A percentile compares a stretch with the other conserved stretches of the same genome.
Conservation (phyloP, 257 asterid genomes). For the Plantago ovata region DNA sequence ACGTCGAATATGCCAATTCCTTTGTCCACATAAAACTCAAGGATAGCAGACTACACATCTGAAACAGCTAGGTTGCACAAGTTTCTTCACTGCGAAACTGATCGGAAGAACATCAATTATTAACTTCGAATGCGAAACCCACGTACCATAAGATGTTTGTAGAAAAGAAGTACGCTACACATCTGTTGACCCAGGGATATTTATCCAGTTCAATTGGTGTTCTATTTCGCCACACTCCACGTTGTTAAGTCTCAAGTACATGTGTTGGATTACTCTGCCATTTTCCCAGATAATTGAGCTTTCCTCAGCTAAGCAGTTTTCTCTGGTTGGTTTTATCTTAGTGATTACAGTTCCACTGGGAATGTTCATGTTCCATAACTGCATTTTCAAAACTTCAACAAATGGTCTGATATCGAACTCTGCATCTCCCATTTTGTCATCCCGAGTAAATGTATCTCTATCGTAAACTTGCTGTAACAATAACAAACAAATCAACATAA, state of each 20-base stretch:
- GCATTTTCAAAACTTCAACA: conserved; percentile 40
- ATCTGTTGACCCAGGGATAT: conserved; percentile 34
- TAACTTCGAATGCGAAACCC: too few relatives aligned
- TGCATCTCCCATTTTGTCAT: conserved; percentile 68
- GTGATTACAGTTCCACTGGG: conserved; percentile 49
- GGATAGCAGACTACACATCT: too few relatives aligned
- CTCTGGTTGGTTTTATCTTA: conserved; percentile 32
- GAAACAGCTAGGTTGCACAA: too few relatives aligned
- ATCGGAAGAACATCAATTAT: too few relatives aligned
- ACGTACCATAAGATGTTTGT: too few relatives aligned
- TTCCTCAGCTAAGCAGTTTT: conserved; percentile 56
- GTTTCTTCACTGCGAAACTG: too few relatives aligned
- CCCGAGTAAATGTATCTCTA: conserved; percentile 58
- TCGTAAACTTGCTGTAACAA: conserved; percentile 52
- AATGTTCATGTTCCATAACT: conserved; percentile 11
- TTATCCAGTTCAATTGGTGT: conserved; percentile 57
- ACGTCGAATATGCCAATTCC: too few relatives aligned
- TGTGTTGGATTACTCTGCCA: conserved; percentile 45
- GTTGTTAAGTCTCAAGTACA: conserved; percentile 48
- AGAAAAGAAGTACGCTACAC: not conserved
- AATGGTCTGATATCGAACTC: conserved; percentile 41
- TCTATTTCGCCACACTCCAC: conserved; percentile 68
- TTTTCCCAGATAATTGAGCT: conserved; percentile 43
- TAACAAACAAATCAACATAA: not conserved
- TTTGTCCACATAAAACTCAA: too few relatives aligned